Conservation (phyloP, 2,329 filamentous ascomycete species). For the Aspergillus sp. region DNA sequence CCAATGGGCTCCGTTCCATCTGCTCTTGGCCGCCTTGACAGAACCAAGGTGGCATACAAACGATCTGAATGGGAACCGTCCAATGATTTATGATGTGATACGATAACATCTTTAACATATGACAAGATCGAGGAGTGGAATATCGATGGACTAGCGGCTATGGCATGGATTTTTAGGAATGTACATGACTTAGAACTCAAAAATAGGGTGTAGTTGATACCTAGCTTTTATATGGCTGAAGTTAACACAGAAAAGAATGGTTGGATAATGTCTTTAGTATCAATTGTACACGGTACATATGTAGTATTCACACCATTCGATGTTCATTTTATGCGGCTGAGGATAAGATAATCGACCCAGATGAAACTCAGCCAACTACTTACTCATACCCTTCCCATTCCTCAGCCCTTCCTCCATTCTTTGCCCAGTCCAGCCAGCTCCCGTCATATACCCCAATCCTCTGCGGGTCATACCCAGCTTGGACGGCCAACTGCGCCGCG, state of each 20-base stretch:
- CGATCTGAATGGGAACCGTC: neutral
- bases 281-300: neutral
- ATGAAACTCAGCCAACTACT: conserved; percentile 1
- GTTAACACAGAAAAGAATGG: neutral
- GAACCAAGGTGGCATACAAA: neutral
- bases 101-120: neutral
- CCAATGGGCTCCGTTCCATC: neutral
- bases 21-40: neutral
- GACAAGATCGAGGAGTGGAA: neutral
- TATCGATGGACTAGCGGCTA: neutral
- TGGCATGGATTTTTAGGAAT: neutral
- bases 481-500: conserved; percentile 73
- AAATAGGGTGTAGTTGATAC: conserved; percentile 10
- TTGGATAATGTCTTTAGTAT: neutral
- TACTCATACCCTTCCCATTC: conserved; percentile 39
- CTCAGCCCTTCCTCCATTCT: conserved; percentile 65
- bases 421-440: conserved; percentile 73
- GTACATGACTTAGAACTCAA: conserved; percentile 8
- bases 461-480: conserved; percentile 72
- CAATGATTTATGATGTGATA: conserved; percentile 2
- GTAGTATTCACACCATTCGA: neutral
- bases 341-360: neutral
- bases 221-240: conserved; percentile 2
- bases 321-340: neutral
- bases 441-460: conserved; percentile 54